A percentile compares a stretch with the other conserved stretches of the same genome.
These are phyloP conservation scores for Naganishia vishniacii DNA, from an alignment of 768 basidiomycete species.

Conservation along the genomic window DNA sequence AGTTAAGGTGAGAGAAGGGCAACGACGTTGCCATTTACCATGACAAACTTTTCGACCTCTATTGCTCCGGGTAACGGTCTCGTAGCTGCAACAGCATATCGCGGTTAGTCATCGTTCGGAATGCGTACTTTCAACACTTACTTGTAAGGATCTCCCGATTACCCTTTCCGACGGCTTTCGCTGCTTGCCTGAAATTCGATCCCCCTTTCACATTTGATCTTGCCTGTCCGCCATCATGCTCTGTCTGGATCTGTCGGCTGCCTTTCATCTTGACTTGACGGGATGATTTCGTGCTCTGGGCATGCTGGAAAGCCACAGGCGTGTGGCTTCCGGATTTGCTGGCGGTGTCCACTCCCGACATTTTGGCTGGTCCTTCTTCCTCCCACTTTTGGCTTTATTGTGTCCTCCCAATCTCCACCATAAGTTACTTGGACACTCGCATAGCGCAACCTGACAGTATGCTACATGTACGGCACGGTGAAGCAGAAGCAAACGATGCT, in stretches of 20 bases:
- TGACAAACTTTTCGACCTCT: slow-evolving; percentile 81
- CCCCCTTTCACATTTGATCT: neutral
- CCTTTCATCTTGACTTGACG: slow-evolving; percentile 17
- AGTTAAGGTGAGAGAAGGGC: no score
- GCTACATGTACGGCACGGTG: no score
- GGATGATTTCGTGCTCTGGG: neutral
- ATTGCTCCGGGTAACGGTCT: slow-evolving; percentile 65
- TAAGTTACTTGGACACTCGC: no score
- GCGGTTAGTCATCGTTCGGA: neutral
- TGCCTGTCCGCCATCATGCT: neutral
- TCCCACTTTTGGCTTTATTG: neutral
- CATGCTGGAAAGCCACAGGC: neutral
- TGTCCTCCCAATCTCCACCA: no score
- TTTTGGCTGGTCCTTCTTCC: neutral
- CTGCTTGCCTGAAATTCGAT: neutral
- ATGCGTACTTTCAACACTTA: neutral
- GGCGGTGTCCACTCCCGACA: neutral
- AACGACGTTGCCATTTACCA: slow-evolving; percentile 53
- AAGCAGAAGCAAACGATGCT: no score
- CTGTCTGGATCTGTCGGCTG: slow-evolving; percentile 9
- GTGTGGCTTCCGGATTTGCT: slow-evolving; percentile 17
- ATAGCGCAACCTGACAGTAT: no score
- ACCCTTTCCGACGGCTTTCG: slow-evolving; percentile 11
- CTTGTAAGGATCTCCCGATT: slow-evolving; percentile 11
- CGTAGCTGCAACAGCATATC: slow-evolving; percentile 51